A percentile compares a stretch with the other conserved stretches of the same genome.
Conservation (phyloP, 176 grass and related monocot species). For the Rhynchospora pubera region DNA sequence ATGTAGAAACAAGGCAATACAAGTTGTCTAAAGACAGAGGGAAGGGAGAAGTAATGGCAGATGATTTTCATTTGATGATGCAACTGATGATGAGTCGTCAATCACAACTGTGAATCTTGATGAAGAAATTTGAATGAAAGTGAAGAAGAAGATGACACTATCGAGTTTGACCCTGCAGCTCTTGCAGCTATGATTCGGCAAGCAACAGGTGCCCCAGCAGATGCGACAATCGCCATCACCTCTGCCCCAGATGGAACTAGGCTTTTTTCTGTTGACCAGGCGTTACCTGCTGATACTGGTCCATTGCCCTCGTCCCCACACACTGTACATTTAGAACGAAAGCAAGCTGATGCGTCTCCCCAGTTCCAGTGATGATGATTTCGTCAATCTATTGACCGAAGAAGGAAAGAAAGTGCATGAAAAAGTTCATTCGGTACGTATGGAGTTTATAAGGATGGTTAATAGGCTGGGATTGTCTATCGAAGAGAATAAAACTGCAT, state of each 20-base stretch:
- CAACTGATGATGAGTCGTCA: slow-evolving; percentile 5
- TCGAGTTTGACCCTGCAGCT: slow-evolving; percentile 7
- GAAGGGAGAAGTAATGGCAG: not conserved
- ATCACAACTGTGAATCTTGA: slow-evolving; percentile 12
- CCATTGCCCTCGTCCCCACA: not conserved
- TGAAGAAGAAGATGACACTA: slow-evolving; percentile 13
- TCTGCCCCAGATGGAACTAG: slow-evolving; percentile 1
- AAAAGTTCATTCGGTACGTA: slow-evolving; percentile 45
- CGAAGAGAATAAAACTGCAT: slow-evolving; percentile 42
- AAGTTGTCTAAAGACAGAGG: slow-evolving; percentile 13
- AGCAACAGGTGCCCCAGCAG: not conserved
- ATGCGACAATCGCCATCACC: not conserved
- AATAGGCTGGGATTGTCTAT: slow-evolving; percentile 52
- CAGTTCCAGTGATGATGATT: slow-evolving; percentile 34
- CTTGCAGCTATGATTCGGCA: slow-evolving; percentile 6
- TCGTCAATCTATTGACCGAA: slow-evolving; percentile 43
- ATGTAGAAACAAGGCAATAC: slow-evolving; percentile 4
- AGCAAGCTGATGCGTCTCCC: not conserved
- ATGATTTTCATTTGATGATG: slow-evolving; percentile 5
- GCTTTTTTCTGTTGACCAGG: slow-evolving; percentile 8
- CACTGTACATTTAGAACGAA: not conserved
- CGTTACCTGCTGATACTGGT: not conserved
- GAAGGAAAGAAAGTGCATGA: slow-evolving; percentile 72
- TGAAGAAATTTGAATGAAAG: slow-evolving; percentile 15
- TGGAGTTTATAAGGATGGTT: slow-evolving; percentile 68